Conservation (phyloP, 176 grass and related monocot genomes). For the Aegilops tauschii region DNA sequence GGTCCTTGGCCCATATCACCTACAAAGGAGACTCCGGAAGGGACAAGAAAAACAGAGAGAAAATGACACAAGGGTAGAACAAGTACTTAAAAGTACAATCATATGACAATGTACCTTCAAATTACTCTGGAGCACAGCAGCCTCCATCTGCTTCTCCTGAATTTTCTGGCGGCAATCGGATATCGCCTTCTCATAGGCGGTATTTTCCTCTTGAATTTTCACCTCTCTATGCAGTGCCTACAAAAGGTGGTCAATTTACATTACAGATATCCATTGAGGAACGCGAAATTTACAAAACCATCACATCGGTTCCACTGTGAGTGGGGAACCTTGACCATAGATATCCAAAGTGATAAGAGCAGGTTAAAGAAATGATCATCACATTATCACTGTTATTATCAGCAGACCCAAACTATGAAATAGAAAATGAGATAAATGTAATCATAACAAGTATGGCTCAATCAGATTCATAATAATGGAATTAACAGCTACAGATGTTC, state of each 20-base stretch:
- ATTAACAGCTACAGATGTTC: neutral
- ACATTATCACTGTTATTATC: no score
- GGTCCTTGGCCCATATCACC: neutral
- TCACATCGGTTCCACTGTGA: neutral
- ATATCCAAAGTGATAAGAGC: neutral
- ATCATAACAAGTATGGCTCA: neutral
- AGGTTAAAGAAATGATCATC: neutral
- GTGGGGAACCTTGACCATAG: neutral
- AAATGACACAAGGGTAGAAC: neutral
- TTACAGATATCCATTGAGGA: neutral
- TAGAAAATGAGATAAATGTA: neutral
- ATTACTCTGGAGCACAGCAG: constrained; percentile 52
- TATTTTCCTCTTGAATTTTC: constrained; percentile 75
- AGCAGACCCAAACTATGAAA: neutral
- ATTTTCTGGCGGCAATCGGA: constrained; percentile 77
- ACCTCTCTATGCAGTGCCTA: constrained; percentile 74
- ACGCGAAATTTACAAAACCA: neutral
- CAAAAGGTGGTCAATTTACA: neutral
- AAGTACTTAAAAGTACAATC: neutral
- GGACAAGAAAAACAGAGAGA: neutral
- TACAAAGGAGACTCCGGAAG: neutral
- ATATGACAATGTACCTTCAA: constrained; percentile 47
- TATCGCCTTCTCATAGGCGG: constrained; percentile 82
- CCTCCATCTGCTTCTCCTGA: constrained; percentile 65
- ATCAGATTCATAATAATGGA: neutral